Percentiles rank a stretch among this genome's conserved stretches.
phyloP scores from a whole-genome alignment of 495 filamentous ascomycete species.

The Daldinia grandis region DNA sequence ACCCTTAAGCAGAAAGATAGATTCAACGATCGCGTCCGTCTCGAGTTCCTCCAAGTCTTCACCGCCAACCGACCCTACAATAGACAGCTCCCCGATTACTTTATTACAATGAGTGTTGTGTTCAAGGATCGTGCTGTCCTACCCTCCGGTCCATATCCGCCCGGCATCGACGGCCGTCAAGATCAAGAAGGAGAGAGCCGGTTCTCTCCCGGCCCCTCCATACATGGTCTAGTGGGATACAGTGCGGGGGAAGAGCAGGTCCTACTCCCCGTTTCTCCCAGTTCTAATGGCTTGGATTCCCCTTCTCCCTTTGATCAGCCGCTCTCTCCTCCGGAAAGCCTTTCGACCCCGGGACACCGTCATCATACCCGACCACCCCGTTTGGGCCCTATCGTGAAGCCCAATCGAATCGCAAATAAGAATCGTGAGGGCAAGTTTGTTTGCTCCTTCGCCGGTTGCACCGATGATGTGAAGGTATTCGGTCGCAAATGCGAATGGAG shows the following conservation, averaged over 20 bases:
- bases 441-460: conserved; percentile 71
- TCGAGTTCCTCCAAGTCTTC: conserved; percentile 39
- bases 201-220: conserved; percentile 7
- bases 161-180: conserved; percentile 24
- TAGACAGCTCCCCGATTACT: conserved; percentile 20
- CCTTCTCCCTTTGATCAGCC: conserved; percentile 10
- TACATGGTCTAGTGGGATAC: conserved; percentile 13
- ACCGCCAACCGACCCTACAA: conserved; percentile 27
- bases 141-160: conserved; percentile 49
- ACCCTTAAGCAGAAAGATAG: conserved; percentile 27
- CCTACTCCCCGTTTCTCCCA: conserved; percentile 32
- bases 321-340: conserved; percentile 24
- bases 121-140: conserved; percentile 51
- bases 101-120: conserved; percentile 54
- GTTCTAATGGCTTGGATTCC: conserved; percentile 16
- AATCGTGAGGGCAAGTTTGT: conserved; percentile 74
- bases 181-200: conserved; percentile 16
- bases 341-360: not conserved
- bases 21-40: conserved; percentile 28
- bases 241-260: conserved; percentile 15
- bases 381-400: conserved; percentile 59
- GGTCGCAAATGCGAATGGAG: conserved; percentile 90
- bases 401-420: conserved; percentile 57
- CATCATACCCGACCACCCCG: conserved; percentile 37
- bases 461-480: conserved; percentile 66